Percentiles rank a stretch among this genome's conserved stretches.
Conservation (phyloP, 805 yeast genomes). For the Henningerozyma blattae region DNA sequence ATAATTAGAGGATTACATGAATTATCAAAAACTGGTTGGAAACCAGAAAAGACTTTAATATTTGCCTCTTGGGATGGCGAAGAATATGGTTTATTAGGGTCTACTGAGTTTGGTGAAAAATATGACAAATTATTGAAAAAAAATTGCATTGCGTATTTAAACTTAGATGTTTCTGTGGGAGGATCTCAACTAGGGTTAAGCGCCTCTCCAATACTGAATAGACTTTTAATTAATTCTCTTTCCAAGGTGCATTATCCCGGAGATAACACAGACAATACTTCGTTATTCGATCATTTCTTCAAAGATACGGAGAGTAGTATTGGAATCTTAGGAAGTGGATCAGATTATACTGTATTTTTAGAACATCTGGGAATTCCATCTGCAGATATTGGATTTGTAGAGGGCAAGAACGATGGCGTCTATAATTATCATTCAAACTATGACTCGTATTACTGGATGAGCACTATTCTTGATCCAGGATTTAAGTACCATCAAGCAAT, state of each 20-base stretch:
- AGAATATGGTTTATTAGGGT: constrained; percentile 71
- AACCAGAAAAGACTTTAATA: constrained; percentile 68
- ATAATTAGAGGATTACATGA: constrained; percentile 55
- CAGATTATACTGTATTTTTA: constrained; percentile 53
- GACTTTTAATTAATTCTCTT: constrained; percentile 34
- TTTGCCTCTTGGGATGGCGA: constrained; percentile 80
- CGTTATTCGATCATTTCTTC: constrained; percentile 28
- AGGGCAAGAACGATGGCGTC: constrained; percentile 37
- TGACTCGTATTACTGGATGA: constrained; percentile 66
- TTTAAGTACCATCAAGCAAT: constrained; percentile 46
- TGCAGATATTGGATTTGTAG: constrained; percentile 45
- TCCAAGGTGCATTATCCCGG: constrained; percentile 36
- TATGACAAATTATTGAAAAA: constrained; percentile 34
- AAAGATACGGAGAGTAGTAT: constrained; percentile 19
- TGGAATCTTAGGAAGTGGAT: constrained; percentile 50
- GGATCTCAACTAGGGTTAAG: constrained; percentile 40
- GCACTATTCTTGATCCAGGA: constrained; percentile 46
- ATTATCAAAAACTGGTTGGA: constrained; percentile 61
- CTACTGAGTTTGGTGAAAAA: constrained; percentile 70
- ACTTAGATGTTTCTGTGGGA: constrained; percentile 51
- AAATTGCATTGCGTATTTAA: constrained; percentile 54
- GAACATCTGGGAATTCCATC: constrained; percentile 52
- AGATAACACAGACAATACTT: constrained; percentile 4
- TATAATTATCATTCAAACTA: constrained; percentile 71
- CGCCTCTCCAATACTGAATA: constrained; percentile 48